Percentiles rank a stretch among this genome's conserved stretches.
These are phyloP conservation scores for Dendrothele bispora DNA, from an alignment of 768 basidiomycete species.

Conservation along the genomic window DNA sequence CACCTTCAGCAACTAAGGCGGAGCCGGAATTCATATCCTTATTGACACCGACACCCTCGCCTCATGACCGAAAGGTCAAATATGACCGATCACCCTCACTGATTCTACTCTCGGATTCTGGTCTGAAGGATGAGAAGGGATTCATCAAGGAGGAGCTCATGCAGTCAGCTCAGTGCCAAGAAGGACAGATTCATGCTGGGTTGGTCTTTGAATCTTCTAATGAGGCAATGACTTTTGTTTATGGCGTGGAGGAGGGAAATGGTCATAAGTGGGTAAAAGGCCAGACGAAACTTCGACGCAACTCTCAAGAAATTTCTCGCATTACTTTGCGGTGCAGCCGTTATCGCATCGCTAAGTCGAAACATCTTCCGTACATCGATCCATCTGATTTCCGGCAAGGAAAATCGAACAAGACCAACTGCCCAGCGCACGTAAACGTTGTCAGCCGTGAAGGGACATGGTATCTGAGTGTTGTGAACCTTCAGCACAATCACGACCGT, in stretches of 20 bases:
- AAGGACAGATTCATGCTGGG: neutral
- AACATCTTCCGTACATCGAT: constrained; percentile 6
- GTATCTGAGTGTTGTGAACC: constrained; percentile 12
- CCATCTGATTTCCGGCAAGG: constrained; percentile 9
- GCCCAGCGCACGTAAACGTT: constrained; percentile 22
- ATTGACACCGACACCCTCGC: too few species aligned
- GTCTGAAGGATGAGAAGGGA: neutral
- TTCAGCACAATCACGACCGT: constrained; percentile 26
- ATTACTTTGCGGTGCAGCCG: constrained; percentile 8
- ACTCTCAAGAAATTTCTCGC: neutral
- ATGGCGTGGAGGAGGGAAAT: neutral
- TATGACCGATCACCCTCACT: neutral
- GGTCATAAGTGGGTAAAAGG: constrained; percentile 5
- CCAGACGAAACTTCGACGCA: neutral
- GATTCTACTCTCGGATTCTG: neutral
- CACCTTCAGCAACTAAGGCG: too few species aligned
- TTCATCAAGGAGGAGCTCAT: too few species aligned
- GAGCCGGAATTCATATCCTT: too few species aligned
- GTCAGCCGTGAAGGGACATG: constrained; percentile 7
- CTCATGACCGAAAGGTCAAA: too few species aligned
- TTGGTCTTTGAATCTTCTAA: neutral
- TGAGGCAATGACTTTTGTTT: neutral
- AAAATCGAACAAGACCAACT: constrained; percentile 8
- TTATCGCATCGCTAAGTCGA: neutral
- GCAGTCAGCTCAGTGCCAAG: neutral